Conservation (phyloP, 2,329 filamentous ascomycete genomes). For the Colletotrichum brevisporum region DNA sequence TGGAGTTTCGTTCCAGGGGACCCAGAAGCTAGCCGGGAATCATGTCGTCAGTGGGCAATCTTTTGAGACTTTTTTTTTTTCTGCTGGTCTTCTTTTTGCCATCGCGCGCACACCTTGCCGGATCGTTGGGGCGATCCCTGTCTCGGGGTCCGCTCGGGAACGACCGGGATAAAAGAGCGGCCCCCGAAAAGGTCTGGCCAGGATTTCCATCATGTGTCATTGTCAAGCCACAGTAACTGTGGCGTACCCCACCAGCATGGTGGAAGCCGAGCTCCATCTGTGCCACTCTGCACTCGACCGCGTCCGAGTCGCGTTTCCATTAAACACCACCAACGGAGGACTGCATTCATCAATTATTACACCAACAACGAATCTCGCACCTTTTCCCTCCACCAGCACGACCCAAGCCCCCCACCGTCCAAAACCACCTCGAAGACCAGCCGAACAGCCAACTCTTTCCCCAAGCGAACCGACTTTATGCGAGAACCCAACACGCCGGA, state of each 20-base stretch:
- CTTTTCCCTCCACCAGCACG: no score
- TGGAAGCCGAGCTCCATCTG: no score
- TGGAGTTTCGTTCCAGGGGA: constrained; percentile 29
- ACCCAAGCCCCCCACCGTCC: no score
- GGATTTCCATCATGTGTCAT: constrained; percentile 1
- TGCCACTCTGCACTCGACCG: constrained; percentile 5
- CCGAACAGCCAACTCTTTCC: neutral
- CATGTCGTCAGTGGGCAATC: constrained; percentile 30
- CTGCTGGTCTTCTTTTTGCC: constrained; percentile 32
- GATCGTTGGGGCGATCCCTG: constrained; percentile 29
- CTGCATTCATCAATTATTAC: neutral
- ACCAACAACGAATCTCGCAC: no score
- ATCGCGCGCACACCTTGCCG: constrained; percentile 6
- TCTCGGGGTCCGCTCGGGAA: constrained; percentile 39
- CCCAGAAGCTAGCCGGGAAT: constrained; percentile 25
- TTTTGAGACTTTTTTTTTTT: constrained; percentile 39
- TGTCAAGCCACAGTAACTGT: constrained; percentile 13
- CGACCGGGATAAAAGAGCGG: constrained; percentile 17
- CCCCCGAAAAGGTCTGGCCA: neutral
- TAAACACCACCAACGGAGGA: neutral
- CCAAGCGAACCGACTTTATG: constrained; percentile 44
- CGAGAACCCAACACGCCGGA: constrained; percentile 50
- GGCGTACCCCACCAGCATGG: neutral
- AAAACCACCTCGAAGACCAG: neutral
- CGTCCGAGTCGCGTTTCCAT: constrained; percentile 32